A percentile compares a stretch with the other conserved stretches of the same genome.
Conservation (phyloP, 306 rosid species). For the Oemleria cerasiformis region DNA sequence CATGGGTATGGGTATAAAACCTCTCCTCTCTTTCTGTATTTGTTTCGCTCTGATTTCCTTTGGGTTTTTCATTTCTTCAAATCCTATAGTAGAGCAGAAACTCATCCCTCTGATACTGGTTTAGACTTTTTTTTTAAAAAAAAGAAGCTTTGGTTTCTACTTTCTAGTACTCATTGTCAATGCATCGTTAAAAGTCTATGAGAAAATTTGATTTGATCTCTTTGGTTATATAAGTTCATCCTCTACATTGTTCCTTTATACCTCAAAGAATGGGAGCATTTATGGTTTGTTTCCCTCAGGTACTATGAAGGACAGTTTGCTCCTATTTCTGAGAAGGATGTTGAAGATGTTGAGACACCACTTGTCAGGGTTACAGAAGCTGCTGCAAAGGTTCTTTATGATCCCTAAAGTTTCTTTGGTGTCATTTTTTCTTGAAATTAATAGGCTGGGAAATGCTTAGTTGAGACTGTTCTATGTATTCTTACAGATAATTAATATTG, state of each 20-base stretch:
- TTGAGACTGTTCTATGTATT: neutral
- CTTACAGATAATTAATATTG: neutral
- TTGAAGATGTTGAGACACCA: slow-evolving; percentile 43
- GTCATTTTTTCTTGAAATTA: neutral
- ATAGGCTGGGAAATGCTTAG: neutral
- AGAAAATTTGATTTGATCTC: neutral
- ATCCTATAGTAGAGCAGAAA: no score
- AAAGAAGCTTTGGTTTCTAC: no score
- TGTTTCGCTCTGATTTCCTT: no score
- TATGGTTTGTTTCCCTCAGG: slow-evolving; percentile 39
- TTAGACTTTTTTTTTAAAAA: no score
- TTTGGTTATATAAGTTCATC: neutral
- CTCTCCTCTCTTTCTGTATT: no score
- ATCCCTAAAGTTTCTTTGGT: slow-evolving; percentile 11
- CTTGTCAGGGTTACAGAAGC: slow-evolving; percentile 70
- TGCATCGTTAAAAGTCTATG: neutral
- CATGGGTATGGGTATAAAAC: no score
- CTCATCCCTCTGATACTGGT: no score
- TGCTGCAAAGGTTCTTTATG: slow-evolving; percentile 64
- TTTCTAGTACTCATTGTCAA: no score
- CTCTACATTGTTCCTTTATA: neutral
- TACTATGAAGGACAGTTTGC: slow-evolving; percentile 90
- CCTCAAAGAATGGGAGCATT: neutral
- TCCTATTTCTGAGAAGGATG: slow-evolving; percentile 69
- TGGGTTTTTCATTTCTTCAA: no score